Base-by-base conservation (phyloP, 768 basidiomycete genomes). In the Podaxis carcinomalis region DNA sequence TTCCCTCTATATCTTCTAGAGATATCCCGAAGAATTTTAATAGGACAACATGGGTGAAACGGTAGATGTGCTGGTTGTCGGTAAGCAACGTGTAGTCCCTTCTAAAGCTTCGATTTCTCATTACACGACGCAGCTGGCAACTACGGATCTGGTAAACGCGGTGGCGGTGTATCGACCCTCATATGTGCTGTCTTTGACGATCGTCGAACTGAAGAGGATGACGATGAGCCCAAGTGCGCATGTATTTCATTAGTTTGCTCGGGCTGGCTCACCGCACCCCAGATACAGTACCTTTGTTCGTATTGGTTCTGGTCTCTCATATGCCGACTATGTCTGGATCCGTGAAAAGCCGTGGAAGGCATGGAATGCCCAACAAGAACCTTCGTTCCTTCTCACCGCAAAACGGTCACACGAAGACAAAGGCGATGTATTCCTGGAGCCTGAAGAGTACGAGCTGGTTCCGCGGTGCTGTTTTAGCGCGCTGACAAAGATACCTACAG, bases 41-140 rank as follows among this genome's bases (percentile, higher is more conserved):
- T 46, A 92, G 91, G 93, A 95, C 65, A 89, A 92, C 62, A 85
- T 95, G 82, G 93, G 92, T 5, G 94, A 97, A 75, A 95, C 90
- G 0, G 88, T 95, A 2, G 96, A 98, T 66, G 85, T 96, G 1
- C 75, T 98, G 6, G 94, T 98, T 23, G 85, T 98, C 36, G 92
- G 93, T 88, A 68, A 64, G 86, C 67, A 32, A 25, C 16, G 21
- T 9, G 14, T 36, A 10, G 16, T 57, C 7, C 40, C 60, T 36
- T 39, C 10, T 32, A 7, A 13, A 21, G 27, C 36, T 37, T 25
- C 27, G n/a, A n/a, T n/a, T 44, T 27, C 57, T 66, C 21, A 57
- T 13, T 39, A 1, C 47, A n/a, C n/a, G 42, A 19, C 49, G 19
- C 52, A 93, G 93, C 83, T 60, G 96, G 90, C 1, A 90, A 93